Evolutionary conservation across 768 basidiomycete genomes (phyloP), one percentile per base, ranked within the genome.

Genomic region (Suillus decipiens): DNA sequence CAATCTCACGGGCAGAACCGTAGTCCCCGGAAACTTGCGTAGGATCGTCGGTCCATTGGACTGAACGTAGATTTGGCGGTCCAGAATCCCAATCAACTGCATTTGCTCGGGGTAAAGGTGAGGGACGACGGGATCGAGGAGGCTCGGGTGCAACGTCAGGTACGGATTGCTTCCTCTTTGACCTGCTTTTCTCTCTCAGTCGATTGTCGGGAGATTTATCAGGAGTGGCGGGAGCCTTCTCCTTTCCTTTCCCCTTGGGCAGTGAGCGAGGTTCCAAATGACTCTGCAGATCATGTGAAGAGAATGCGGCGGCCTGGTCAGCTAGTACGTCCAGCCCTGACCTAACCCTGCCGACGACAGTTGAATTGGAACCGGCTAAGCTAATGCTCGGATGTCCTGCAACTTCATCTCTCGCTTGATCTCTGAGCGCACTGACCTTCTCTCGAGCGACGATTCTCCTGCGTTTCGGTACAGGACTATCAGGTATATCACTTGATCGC

Each of bases 301-400:
- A 73, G 72, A 83, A 83, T 17, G 76, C 84, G 9, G 86, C 86
- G 3, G 90, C 88, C 70, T 90, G 88, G 66, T 90, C 89, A 1
- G 89, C 90, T 39, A 91, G 76, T 9, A 92, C 88, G 68, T 92
- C 89, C 68, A 92, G 75, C 8, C 86, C 89, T 64, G 84, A 84
- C 64, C 74, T 77, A 53, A 81, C 73, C 55, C 79, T 68, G 37
- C 68, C 70, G 33, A 17, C 55, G 55, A 61, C 31, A 50, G 63
- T 42, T 5, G 65, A 45, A 5, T 34, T 37, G 10, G 59, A 33
- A 12, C 33, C 24, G 31, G 63, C 39, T 8, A 47, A 7, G 53
- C 56, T 63, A 53, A 36, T 59, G 3, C 64, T 28, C 28, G 53
- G 62, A 6, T 41, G 56, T 41, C 37, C 28, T 57, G 39, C 39